Evolutionary conservation across 148 eudicot genomes (phyloP).

Genomic region (Chenopodium formosanum): DNA sequence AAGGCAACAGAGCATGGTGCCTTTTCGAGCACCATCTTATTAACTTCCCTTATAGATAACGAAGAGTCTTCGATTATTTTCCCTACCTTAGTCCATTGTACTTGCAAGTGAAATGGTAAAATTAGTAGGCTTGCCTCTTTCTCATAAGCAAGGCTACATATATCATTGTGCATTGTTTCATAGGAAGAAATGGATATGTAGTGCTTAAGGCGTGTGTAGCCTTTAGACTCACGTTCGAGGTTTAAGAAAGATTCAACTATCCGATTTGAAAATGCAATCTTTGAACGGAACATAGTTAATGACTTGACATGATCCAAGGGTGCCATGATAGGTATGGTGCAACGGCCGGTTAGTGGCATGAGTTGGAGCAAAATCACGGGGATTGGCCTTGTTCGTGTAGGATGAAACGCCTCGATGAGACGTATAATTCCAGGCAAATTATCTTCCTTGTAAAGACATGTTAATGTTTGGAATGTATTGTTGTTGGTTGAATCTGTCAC

Average conservation of each 20-base stretch:
- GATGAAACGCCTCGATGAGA: slow-evolving; percentile 26
- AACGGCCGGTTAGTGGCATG: slow-evolving; percentile 21
- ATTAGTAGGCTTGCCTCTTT: slow-evolving; percentile 7
- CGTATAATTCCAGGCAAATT: slow-evolving; percentile 28
- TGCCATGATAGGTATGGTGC: slow-evolving; percentile 24
- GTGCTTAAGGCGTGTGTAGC: slow-evolving; percentile 15
- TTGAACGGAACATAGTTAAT: slow-evolving; percentile 1
- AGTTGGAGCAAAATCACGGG: slow-evolving; percentile 29
- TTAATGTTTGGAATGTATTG: slow-evolving; percentile 14
- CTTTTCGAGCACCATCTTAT: slow-evolving; percentile 38
- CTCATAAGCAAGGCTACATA: slow-evolving; percentile 22
- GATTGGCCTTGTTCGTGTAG: slow-evolving; percentile 16
- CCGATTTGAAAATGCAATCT: slow-evolving; percentile 5
- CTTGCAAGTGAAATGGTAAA: slow-evolving; percentile 13
- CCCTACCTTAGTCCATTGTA: neutral
- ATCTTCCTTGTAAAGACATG: slow-evolving; percentile 32
- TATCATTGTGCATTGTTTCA: slow-evolving; percentile 22
- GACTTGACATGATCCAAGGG: slow-evolving; percentile 18
- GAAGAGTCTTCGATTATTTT: neutral
- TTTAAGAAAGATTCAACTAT: slow-evolving; percentile 17
- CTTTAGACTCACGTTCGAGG: slow-evolving; percentile 16
- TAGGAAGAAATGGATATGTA: slow-evolving; percentile 13
- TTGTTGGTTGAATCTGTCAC: slow-evolving; percentile 10
- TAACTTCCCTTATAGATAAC: slow-evolving; percentile 21
- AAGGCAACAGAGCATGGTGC: slow-evolving; percentile 54